Percentiles rank a stretch among this genome's conserved stretches.
Conservation (phyloP, 306 rosid species). For the Vachellia pachyceras region DNA sequence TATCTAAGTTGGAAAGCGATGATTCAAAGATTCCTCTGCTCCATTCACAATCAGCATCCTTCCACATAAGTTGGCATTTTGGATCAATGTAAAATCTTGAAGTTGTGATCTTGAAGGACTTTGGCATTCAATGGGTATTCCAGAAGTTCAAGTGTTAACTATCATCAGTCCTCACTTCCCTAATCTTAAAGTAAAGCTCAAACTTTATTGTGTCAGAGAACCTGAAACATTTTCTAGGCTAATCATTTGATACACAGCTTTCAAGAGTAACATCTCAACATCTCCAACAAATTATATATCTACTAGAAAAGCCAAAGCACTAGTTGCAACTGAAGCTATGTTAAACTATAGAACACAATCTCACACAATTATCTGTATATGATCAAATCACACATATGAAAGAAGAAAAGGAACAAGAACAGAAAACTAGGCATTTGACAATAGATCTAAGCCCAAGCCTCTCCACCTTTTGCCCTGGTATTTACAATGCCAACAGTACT, state of each 20-base stretch:
- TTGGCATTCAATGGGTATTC: too few species aligned
- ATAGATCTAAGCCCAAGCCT: slow-evolving; percentile 49
- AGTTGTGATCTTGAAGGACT: too few species aligned
- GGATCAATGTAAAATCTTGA: too few species aligned
- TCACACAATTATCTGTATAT: slow-evolving; percentile 33
- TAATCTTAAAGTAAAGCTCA: slow-evolving; percentile 35
- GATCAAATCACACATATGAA: slow-evolving; percentile 26
- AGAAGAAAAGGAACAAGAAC: background rate
- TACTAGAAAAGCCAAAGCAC: slow-evolving; percentile 16
- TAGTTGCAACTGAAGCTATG: slow-evolving; percentile 40
- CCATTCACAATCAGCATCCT: too few species aligned
- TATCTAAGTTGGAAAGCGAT: too few species aligned
- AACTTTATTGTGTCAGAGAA: slow-evolving; percentile 32
- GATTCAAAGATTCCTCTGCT: too few species aligned
- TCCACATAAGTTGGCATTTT: too few species aligned
- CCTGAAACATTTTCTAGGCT: slow-evolving; percentile 1
- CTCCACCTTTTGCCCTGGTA: slow-evolving; percentile 59
- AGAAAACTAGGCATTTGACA: slow-evolving; percentile 25
- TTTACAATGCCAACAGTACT: slow-evolving; percentile 53
- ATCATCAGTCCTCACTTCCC: background rate
- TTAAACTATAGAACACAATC: slow-evolving; percentile 32
- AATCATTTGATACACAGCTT: slow-evolving; percentile 18
- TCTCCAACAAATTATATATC: slow-evolving; percentile 22
- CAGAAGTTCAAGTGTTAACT: too few species aligned
- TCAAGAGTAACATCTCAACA: slow-evolving; percentile 3